Evolutionary conservation across 306 rosid genomes (phyloP).

Genomic region (Medicago arabica): DNA sequence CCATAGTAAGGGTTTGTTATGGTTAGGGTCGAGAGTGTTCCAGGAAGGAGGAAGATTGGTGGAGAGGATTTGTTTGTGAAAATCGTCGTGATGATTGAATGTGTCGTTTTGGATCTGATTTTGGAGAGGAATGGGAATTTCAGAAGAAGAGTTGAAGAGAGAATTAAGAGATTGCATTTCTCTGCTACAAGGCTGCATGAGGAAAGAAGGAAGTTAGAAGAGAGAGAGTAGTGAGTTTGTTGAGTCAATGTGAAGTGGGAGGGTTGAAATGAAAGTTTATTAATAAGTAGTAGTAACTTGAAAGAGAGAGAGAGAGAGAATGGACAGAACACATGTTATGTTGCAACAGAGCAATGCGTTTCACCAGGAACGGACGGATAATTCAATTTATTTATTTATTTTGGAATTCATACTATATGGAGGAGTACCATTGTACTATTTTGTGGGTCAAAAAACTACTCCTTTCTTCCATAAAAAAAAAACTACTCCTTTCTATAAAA

Average conservation of each 20-base stretch:
- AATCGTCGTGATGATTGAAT: conserved; percentile 79
- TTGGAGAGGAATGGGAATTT: conserved; percentile 51
- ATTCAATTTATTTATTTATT: neutral
- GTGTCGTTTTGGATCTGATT: conserved; percentile 48
- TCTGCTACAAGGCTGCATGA: conserved; percentile 69
- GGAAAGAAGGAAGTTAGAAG: conserved; percentile 5
- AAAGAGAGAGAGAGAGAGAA: neutral
- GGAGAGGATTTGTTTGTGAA: conserved; percentile 89
- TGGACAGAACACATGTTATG: neutral
- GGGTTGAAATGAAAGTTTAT: conserved; percentile 5
- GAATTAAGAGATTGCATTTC: conserved; percentile 78
- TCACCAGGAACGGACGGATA: neutral
- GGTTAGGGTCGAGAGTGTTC: conserved; percentile 51
- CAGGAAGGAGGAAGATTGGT: conserved; percentile 67
- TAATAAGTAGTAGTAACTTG: neutral
- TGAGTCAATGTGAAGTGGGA: neutral
- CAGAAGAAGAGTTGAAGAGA: conserved; percentile 50
- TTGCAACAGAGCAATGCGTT: neutral
- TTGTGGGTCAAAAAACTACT: no score
- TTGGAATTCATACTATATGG: no score
- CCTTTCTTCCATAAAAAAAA: no score
- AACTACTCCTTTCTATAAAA: no score
- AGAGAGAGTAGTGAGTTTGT: neutral
- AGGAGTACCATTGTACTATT: no score
- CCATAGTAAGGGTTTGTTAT: conserved; percentile 55